Conservation (phyloP, 306 rosid species). For the Prunus persica region DNA sequence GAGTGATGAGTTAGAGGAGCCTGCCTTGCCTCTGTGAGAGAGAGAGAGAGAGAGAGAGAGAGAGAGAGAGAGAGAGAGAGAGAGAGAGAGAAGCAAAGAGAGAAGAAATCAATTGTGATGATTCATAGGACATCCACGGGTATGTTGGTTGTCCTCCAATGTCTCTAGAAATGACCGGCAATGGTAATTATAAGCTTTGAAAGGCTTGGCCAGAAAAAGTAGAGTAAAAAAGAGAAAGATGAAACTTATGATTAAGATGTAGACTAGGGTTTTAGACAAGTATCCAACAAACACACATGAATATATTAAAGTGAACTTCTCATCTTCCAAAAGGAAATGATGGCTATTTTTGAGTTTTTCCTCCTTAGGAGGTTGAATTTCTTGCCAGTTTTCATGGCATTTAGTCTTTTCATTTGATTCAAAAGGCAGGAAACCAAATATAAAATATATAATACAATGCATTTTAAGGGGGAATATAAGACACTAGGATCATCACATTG, state of each 20-base stretch:
- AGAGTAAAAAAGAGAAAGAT: conserved; percentile 23
- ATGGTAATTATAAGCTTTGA: conserved; percentile 60
- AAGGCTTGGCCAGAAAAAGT: conserved; percentile 35
- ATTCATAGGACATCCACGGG: conserved; percentile 60
- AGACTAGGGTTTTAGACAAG: conserved; percentile 42
- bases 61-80: background rate
- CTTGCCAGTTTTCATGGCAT: conserved; percentile 33
- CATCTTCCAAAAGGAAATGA: conserved; percentile 69
- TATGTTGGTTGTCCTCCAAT: conserved; percentile 60
- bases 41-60: no score
- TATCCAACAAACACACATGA: conserved; percentile 47
- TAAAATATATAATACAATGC: background rate
- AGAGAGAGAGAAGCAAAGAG: conserved; percentile 24
- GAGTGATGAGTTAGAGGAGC: no score
- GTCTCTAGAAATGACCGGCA: conserved; percentile 48
- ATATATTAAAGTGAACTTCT: conserved; percentile 42
- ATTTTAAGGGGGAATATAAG: conserved; percentile 10
- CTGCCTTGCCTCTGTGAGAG: no score
- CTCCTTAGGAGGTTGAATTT: conserved; percentile 47
- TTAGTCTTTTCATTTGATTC: conserved; percentile 30
- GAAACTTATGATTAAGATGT: conserved; percentile 54
- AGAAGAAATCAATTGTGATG: conserved; percentile 37
- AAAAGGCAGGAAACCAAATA: conserved; percentile 18
- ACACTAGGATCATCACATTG: background rate
- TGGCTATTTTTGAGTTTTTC: conserved; percentile 43